Base-by-base conservation (phyloP, 805 yeast genomes). In the Tetrapisispora pingtungensis region DNA sequence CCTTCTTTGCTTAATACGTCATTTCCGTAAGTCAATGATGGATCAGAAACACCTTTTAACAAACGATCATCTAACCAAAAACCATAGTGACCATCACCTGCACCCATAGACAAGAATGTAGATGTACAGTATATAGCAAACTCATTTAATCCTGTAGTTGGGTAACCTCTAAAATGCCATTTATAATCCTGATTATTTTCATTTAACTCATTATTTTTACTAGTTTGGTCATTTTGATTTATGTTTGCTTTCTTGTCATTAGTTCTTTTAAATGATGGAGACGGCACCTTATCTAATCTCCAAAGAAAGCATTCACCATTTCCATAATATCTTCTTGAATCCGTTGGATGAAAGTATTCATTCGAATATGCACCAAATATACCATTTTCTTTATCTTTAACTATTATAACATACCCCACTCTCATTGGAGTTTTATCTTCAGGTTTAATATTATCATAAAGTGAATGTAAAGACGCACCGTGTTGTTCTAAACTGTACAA, bases 301-400 rank as follows among this genome's bases (percentile, higher is more conserved):
- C 96, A 90, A 19, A 90, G 69, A 55, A 93, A 89, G 58, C 97
- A 88, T 61, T 90, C 96, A 0, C 97, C 96, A 64, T 89, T 89
- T 0, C 98, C 98, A 54, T 81, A 84, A 65, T 80, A 90, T 46
- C 85, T 71, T 54, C 77, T 77, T 40, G 75, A 75, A 41, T 85
- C 94, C 46, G 80, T 74, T 1, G 88, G 82, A 46, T 75, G 78
- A 46, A 84, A 71, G 44, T 74, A 70, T 52, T 85, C 95, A 60
- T 87, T 87, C 40, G 80, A 52, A 59, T 77, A 89, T 13, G 86
- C 81, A 0, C 97, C 97, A 66, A 89, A 88, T 36, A 76, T 62
- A 24, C 77, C 73, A 45, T 76, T 76, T 17, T 71, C 64, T 13
- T 72, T 66, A 58, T 93, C 97, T 58, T 73, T 73, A 5, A 93